Conservation (phyloP, 2,329 filamentous ascomycete species). For the Trichoderma semiorbis region DNA sequence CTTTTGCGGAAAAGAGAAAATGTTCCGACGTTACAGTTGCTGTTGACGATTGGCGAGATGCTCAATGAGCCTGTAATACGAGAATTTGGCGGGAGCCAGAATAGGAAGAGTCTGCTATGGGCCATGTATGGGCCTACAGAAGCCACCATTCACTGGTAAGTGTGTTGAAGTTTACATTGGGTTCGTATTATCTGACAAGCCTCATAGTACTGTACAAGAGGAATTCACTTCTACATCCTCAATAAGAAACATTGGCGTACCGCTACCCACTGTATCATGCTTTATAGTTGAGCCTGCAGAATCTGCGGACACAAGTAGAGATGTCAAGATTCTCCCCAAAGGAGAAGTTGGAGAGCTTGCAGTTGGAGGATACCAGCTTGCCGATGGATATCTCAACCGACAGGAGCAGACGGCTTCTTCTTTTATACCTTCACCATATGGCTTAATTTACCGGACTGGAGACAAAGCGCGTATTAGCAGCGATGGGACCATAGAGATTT, state of each 20-base stretch:
- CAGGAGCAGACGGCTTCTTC: slow-evolving; percentile 67
- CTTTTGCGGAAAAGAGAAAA: slow-evolving; percentile 64
- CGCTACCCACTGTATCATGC: slow-evolving; percentile 76
- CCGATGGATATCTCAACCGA: slow-evolving; percentile 77
- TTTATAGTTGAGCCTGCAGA: slow-evolving; percentile 59
- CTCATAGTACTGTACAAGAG: slow-evolving; percentile 63
- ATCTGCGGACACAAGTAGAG: slow-evolving; percentile 20
- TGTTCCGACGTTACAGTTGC: slow-evolving; percentile 64
- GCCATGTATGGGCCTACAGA: slow-evolving; percentile 96
- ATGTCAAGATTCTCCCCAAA: slow-evolving; percentile 54
- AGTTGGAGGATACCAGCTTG: slow-evolving; percentile 76
- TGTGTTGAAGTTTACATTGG: background rate
- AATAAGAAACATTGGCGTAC: slow-evolving; percentile 69
- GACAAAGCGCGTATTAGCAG: slow-evolving; percentile 70
- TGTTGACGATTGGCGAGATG: slow-evolving; percentile 93
- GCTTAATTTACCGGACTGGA: slow-evolving; percentile 76
- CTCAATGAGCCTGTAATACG: slow-evolving; percentile 71
- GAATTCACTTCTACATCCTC: slow-evolving; percentile 54
- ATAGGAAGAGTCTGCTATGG: slow-evolving; percentile 65
- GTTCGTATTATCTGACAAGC: background rate
- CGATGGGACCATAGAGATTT: slow-evolving; percentile 73
- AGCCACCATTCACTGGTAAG: slow-evolving; percentile 77
- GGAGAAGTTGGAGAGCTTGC: slow-evolving; percentile 76
- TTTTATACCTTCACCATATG: slow-evolving; percentile 67
- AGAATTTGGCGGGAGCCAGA: slow-evolving; percentile 67